These are phyloP conservation scores for Lepidopterella palustris DNA, from an alignment of 495 filamentous ascomycete genomes.

Conservation along the genomic window DNA sequence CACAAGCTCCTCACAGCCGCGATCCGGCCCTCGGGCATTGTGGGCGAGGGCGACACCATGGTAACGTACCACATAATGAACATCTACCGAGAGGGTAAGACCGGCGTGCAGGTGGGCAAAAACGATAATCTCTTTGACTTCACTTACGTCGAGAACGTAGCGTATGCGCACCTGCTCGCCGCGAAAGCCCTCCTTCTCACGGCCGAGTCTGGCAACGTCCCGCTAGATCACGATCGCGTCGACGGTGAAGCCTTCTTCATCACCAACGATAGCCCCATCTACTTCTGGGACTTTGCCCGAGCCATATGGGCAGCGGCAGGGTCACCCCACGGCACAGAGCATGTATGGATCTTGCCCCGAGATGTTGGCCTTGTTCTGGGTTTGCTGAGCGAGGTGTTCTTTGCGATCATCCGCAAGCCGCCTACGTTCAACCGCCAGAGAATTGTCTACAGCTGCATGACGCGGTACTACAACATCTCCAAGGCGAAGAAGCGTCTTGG, in stretches of 20 bases:
- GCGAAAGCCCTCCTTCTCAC: constrained; percentile 61
- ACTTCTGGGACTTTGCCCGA: constrained; percentile 90
- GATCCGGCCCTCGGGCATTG: constrained; percentile 78
- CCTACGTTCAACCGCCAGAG: constrained; percentile 38
- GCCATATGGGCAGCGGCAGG: constrained; percentile 55
- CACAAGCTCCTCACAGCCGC: constrained; percentile 58
- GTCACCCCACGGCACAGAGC: constrained; percentile 17
- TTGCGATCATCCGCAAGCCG: constrained; percentile 66
- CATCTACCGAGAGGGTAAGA: constrained; percentile 55
- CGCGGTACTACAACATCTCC: constrained; percentile 72
- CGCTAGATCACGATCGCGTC: constrained; percentile 66
- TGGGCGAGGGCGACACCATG: constrained; percentile 62
- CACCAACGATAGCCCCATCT: constrained; percentile 82
- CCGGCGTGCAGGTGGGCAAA: constrained; percentile 73
- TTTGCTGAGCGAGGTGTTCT: constrained; percentile 57
- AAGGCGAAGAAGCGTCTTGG: constrained; percentile 73
- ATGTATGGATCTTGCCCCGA: constrained; percentile 63
- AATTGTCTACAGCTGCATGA: constrained; percentile 72
- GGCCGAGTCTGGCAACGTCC: constrained; percentile 44
- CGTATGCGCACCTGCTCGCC: constrained; percentile 64
- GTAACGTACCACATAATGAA: constrained; percentile 45
- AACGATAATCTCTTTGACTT: constrained; percentile 86
- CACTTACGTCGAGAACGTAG: constrained; percentile 70
- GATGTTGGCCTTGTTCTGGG: constrained; percentile 58
- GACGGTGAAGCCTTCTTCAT: constrained; percentile 93